These are phyloP conservation scores for Verruconis gallopava DNA, from an alignment of 2,329 filamentous ascomycete genomes.

Conservation along the genomic window DNA sequence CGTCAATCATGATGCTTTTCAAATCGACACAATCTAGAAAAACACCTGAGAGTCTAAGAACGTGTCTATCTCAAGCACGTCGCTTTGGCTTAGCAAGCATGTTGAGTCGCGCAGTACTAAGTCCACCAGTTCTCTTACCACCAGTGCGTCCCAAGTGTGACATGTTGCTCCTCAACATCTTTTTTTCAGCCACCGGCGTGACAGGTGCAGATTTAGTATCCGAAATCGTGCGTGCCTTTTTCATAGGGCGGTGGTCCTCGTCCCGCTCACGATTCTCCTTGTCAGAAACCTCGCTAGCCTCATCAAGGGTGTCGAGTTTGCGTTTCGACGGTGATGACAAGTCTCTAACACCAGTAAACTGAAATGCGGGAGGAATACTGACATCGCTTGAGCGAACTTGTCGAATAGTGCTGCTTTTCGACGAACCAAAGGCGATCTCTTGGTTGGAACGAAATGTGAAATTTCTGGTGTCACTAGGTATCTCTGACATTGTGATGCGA, in stretches of 20 bases:
- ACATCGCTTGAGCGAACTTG: slow-evolving; percentile 33
- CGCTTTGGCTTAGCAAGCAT: slow-evolving; percentile 26
- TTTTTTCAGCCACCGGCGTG: not conserved
- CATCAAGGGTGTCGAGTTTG: slow-evolving; percentile 9
- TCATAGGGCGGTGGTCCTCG: slow-evolving; percentile 12
- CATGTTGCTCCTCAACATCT: not conserved
- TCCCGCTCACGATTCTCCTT: slow-evolving; percentile 10
- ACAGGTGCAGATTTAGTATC: slow-evolving; percentile 2
- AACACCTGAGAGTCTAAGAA: not conserved
- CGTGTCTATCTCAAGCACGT: not conserved
- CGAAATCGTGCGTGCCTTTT: slow-evolving; percentile 10
- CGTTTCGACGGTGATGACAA: slow-evolving; percentile 19
- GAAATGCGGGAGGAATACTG: slow-evolving; percentile 13
- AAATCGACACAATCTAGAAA: not conserved
- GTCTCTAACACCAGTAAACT: not conserved
- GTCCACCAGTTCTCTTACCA: slow-evolving; percentile 18
- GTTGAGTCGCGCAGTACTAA: slow-evolving; percentile 25
- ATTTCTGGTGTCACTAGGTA: slow-evolving; percentile 24
- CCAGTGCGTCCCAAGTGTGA: slow-evolving; percentile 2
- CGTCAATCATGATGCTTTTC: not conserved
- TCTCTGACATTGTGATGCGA: slow-evolving; percentile 12
- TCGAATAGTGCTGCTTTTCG: slow-evolving; percentile 22
- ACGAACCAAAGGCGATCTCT: slow-evolving; percentile 30
- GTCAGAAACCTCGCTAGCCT: slow-evolving; percentile 1
- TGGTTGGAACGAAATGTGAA: slow-evolving; percentile 38